Base-by-base conservation (phyloP, 2,329 filamentous ascomycete genomes). In the Fusarium nelsonii region DNA sequence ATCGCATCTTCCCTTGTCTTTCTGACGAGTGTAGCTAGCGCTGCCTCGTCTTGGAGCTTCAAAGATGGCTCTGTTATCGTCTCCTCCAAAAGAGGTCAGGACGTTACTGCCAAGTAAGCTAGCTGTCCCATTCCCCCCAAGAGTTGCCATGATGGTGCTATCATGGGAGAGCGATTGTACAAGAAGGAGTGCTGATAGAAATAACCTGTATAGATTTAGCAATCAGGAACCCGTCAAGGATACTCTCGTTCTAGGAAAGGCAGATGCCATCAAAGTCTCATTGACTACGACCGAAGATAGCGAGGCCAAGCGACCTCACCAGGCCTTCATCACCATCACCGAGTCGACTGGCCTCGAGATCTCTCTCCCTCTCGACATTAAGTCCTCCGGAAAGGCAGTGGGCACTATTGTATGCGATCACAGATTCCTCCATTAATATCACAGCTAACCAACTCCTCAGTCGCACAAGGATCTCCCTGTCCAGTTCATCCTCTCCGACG, bases 381-480 rank as follows among this genome's bases (percentile, higher is more conserved):
- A 97, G 83, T 92, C 96, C 11, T 93, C 86, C 74, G 96, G 96
- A 71, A 97, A 97, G 82, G 88, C 23, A 90, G 90, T 57, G 1
- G 85, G 97, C 33, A 91, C 97, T 73, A 83, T 99, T 80, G 94
- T 98, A 87, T 70, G 91, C 39, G 52, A 46, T 44, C 30, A 28
- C 15, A 34, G 20, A 33, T 11, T 32, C 28, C 8, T 16, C 11
- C 34, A 32, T 44, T 20, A 32, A 51, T 16, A n/a, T 8, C 36
- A 30, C 10, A 40, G 48, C 78, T 82, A 69, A 81, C 73, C 33
- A 51, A 20, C 28, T 18, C 52, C 54, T 34, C 16, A 97, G 95
- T 88, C 91, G 59, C 92, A 95, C 62, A 95, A 94, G 83, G 94
- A 98, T 75, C 88, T 99, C 63, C 95, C 96, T 23, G 76, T 90